Percentiles rank a stretch among this genome's conserved stretches.
These are phyloP conservation scores for Teunomyces atbi DNA, from an alignment of 805 yeast species.

Conservation along the genomic window DNA sequence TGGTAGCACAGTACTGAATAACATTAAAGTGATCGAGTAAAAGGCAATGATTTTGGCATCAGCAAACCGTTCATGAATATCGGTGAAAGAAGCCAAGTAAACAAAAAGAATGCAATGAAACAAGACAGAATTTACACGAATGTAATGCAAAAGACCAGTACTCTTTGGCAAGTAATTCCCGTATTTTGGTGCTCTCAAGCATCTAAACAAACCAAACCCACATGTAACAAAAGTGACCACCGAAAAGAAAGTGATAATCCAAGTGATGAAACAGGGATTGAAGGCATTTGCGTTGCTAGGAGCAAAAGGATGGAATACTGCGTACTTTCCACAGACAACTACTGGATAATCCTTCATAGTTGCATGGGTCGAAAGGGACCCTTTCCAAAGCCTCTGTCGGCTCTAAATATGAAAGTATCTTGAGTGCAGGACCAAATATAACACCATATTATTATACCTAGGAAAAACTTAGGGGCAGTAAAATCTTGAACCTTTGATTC, in stretches of 20 bases:
- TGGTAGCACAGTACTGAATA: constrained; percentile 19
- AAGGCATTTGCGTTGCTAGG: constrained; percentile 29
- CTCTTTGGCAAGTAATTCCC: constrained; percentile 21
- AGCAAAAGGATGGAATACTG: constrained; percentile 18
- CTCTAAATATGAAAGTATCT: background rate
- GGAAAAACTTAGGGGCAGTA: background rate
- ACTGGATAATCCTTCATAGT: constrained; percentile 6
- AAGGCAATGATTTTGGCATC: constrained; percentile 19
- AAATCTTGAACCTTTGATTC: too few species aligned
- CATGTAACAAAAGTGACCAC: constrained; percentile 5
- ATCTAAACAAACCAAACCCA: background rate
- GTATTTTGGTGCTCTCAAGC: constrained; percentile 4
- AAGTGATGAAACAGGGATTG: constrained; percentile 32
- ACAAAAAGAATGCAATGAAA: constrained; percentile 15
- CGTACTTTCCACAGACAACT: constrained; percentile 13
- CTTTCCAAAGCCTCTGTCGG: background rate
- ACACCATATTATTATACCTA: background rate
- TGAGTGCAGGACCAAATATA: background rate
- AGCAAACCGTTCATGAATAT: constrained; percentile 23
- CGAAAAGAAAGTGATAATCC: constrained; percentile 11
- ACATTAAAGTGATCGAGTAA: constrained; percentile 6
- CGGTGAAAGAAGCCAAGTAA: constrained; percentile 14
- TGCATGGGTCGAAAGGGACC: background rate
- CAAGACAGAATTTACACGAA: constrained; percentile 19
- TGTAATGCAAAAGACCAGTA: constrained; percentile 23